Base-by-base conservation (phyloP, 805 yeast species). In the Myxozyma mucilagina region DNA sequence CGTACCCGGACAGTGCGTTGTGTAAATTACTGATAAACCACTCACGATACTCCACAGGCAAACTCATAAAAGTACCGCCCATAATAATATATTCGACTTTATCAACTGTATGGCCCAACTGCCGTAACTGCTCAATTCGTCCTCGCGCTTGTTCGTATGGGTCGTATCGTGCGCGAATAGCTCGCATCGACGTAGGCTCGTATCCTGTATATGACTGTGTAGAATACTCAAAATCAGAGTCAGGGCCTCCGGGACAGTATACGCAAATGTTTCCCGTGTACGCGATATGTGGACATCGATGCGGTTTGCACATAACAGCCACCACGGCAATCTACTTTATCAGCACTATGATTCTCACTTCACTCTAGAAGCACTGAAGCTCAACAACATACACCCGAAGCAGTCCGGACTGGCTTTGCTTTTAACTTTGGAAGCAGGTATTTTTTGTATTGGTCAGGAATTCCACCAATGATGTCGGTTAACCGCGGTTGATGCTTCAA, bases 241-340 rank as follows among this genome's bases (percentile, higher is more conserved):
- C 99, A 3, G 99, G 99, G 1, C 99, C 99, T 62, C 99, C 99
- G 4, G 99, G 99, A 77, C 99, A 94, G 73, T 78, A 94, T 11
- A 94, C 99, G 79, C 99, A 94, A 64, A 94, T 94, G 72, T 94
- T 94, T 64, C 99, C 99, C 0, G 99, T 94, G 74, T 94, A 94
- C 20, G 99, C 98, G 70, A 94, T 94, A 75, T 94, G 99, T 32
- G 99, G 99, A 76, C 99, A 94, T 77, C 99, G 82, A 75, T 94
- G 99, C 1, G 99, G 99, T 75, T 94, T 94, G 78, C 97, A 92
- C 98, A 94, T 94, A 36, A 94, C 98, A 0, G 99, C 99, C 48
- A 94, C 98, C 20, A 94, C 99, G 9, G 99, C 99, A 61, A 94
- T 96, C 59, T 58, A 29, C 48, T 3, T 6, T 4, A 20, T 8